These are phyloP conservation scores for Metarhizium sp. DNA, from an alignment of 2,329 filamentous ascomycete species.

Conservation along the genomic window DNA sequence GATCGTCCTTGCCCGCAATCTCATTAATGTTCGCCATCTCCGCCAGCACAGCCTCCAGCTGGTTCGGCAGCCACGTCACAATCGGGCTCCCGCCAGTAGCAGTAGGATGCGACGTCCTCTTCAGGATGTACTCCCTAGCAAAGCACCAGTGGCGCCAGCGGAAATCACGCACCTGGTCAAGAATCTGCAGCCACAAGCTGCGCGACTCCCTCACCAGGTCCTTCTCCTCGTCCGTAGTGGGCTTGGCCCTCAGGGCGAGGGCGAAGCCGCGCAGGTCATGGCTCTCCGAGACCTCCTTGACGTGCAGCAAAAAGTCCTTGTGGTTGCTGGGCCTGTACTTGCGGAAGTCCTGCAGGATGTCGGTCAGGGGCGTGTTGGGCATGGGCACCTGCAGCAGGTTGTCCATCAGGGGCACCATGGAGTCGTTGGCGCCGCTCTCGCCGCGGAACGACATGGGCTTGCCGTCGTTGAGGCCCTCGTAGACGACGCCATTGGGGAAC, in stretches of 20 bases:
- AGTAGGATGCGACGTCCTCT: slow-evolving; percentile 65
- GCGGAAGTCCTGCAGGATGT: slow-evolving; percentile 81
- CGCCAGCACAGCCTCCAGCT: slow-evolving; percentile 63
- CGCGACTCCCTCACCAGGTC: slow-evolving; percentile 44
- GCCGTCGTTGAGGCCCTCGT: slow-evolving; percentile 67
- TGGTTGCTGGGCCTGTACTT: slow-evolving; percentile 85
- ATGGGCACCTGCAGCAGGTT: slow-evolving; percentile 79
- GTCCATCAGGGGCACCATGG: slow-evolving; percentile 85
- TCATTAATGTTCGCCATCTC: slow-evolving; percentile 56
- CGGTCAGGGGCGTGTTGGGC: slow-evolving; percentile 81
- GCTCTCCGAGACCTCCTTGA: slow-evolving; percentile 40
- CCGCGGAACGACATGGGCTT: slow-evolving; percentile 76
- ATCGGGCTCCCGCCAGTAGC: slow-evolving; percentile 76
- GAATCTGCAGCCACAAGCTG: slow-evolving; percentile 51
- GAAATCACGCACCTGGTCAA: slow-evolving; percentile 73
- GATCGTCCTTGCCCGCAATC: slow-evolving; percentile 27
- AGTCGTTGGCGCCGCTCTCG: slow-evolving; percentile 89
- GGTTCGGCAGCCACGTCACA: slow-evolving; percentile 77
- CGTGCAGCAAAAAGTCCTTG: slow-evolving; percentile 70
- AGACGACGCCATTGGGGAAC: slow-evolving; percentile 87
- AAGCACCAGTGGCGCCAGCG: slow-evolving; percentile 82
- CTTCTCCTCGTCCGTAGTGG: slow-evolving; percentile 17
- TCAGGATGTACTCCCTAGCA: slow-evolving; percentile 74
- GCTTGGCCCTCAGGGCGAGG: slow-evolving; percentile 23
- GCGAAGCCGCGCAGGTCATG: slow-evolving; percentile 51